Base-by-base conservation (phyloP, 768 basidiomycete genomes). In the Lentinus tigrinus region DNA sequence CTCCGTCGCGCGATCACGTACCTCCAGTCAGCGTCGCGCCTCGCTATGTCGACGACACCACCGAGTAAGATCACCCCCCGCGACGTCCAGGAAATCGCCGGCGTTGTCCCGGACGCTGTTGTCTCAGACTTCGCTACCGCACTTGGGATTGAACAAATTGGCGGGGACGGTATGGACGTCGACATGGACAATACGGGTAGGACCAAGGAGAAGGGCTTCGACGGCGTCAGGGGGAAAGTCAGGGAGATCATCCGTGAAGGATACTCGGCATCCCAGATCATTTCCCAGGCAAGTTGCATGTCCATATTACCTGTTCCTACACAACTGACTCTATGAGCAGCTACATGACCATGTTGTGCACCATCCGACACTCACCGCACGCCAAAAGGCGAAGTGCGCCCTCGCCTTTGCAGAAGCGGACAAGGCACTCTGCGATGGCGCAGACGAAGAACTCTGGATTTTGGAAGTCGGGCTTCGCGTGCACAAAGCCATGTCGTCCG, bases 1-100 rank as follows among this genome's bases (percentile, higher is more conserved):
- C 84, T 99, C 53, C 88, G 97, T 50, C 93, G 97, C 52, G 90
- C 96, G 23, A 98, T 99, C 70, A 99, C 97, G 21, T 98, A 95
- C 72, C 81, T 99, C 26, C 97, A 99, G 69, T 98, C 96, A 21
- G 96, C 95, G 5, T 88, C 92, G 39, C 85, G 97, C 24, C 79
- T 99, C 34, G 88, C 95, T 36, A 77, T 85, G 5, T 89, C 90
- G 2, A 86, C 86, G 11, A 73, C 70, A 38, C 88, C 91, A 1
- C 89, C 91, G 0, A 84, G 84, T 17, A 78, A 84, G 28, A 93
- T 99, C 61, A 85, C 87, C 3, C 73, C 88, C 7, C 69, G 69
- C 16, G 93, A 95, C 60, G 90, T 98, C 13, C 93, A 98, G 72
- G 97, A 99, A 73, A 98, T 98, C 54, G 95, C 95, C 0, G 97